Conservation (phyloP, 2,329 filamentous ascomycete species). For the Fusarium sp. region DNA sequence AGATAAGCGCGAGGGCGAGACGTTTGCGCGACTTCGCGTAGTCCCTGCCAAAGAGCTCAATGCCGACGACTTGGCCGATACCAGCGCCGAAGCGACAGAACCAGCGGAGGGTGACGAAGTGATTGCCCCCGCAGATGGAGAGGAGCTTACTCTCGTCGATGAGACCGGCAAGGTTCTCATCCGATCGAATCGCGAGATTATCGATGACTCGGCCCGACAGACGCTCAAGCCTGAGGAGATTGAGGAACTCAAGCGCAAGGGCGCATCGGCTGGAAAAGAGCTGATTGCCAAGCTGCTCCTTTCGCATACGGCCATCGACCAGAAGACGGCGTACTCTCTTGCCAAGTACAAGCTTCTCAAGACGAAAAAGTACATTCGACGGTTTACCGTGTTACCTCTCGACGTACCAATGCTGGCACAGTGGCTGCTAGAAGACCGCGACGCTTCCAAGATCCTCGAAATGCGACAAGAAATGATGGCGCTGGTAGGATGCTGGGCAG, state of each 20-base stretch:
- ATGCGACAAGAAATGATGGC: conserved; percentile 86
- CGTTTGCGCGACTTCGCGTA: conserved; percentile 78
- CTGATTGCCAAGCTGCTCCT: conserved; percentile 93
- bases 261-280: conserved; percentile 84
- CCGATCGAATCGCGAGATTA: conserved; percentile 69
- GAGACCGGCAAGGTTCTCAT: conserved; percentile 62
- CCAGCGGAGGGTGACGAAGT: conserved; percentile 60
- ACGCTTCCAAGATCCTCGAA: conserved; percentile 85
- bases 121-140: conserved; percentile 55
- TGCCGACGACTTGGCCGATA: conserved; percentile 76
- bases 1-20: conserved; percentile 75
- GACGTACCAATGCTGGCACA: conserved; percentile 82
- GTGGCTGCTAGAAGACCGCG: conserved; percentile 84
- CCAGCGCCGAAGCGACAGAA: conserved; percentile 56
- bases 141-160: conserved; percentile 60
- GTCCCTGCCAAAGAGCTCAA: conserved; percentile 87
- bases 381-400: conserved; percentile 87
- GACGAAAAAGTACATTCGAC: conserved; percentile 90
- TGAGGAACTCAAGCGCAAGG: conserved; percentile 79
- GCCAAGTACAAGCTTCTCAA: conserved; percentile 97
- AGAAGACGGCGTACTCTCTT: conserved; percentile 93
- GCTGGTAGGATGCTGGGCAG: conserved; percentile 88
- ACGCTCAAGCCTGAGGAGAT: conserved; percentile 82
- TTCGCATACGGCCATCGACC: conserved; percentile 88
- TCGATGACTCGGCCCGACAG: conserved; percentile 77